These are phyloP conservation scores for Amphicarpaea edgeworthii DNA, from an alignment of 306 rosid species.

Conservation along the genomic window DNA sequence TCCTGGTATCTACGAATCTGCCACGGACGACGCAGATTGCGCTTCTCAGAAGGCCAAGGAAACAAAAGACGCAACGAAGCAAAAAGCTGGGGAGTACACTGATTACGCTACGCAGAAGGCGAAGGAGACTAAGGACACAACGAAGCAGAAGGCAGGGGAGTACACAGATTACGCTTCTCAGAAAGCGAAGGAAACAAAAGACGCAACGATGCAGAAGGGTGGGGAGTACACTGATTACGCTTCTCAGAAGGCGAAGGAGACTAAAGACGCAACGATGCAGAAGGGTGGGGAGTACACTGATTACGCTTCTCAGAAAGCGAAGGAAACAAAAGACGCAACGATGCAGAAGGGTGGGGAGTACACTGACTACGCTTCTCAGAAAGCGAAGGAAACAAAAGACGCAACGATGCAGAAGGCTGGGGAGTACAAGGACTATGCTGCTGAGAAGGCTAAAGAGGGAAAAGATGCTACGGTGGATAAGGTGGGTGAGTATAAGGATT, in stretches of 20 bases:
- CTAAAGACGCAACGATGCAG: neutral
- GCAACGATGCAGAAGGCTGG: constrained; percentile 32
- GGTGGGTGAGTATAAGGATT: constrained; percentile 47
- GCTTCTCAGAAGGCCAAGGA: constrained; percentile 3
- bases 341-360: constrained; percentile 42
- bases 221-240: constrained; percentile 28
- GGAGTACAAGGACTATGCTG: constrained; percentile 47
- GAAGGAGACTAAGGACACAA: constrained; percentile 39
- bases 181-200: constrained; percentile 49
- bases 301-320: constrained; percentile 38
- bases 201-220: constrained; percentile 28
- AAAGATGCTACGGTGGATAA: constrained; percentile 44
- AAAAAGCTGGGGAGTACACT: constrained; percentile 10
- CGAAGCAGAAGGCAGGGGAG: constrained; percentile 28
- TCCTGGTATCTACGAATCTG: neutral
- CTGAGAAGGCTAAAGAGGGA: constrained; percentile 38
- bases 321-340: constrained; percentile 43
- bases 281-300: constrained; percentile 18
- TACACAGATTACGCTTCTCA: constrained; percentile 12
- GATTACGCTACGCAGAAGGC: constrained; percentile 41
- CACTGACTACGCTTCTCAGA: constrained; percentile 39
- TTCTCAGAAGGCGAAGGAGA: neutral
- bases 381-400: constrained; percentile 53
- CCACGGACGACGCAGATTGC: neutral
- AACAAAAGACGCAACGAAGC: neutral